These are phyloP conservation scores for Caryopteris hybrid DNA, from an alignment of 305 asterid species.

Conservation along the genomic window DNA sequence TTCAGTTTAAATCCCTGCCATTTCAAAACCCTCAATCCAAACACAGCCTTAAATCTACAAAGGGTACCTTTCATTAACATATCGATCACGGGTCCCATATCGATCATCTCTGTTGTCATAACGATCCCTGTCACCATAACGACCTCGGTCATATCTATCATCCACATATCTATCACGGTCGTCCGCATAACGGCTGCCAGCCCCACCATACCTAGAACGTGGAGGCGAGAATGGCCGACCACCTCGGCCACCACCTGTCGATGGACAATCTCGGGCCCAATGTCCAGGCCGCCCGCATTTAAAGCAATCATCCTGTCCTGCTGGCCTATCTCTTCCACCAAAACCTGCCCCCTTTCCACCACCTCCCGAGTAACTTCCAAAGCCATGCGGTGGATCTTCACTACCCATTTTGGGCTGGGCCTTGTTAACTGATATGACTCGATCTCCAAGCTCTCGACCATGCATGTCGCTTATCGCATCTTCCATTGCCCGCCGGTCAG, in stretches of 20 bases:
- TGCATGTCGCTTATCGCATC: slow-evolving; percentile 93
- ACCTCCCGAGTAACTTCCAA: slow-evolving; percentile 48
- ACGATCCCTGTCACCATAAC: slow-evolving; percentile 67
- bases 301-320: slow-evolving; percentile 95
- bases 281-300: slow-evolving; percentile 95
- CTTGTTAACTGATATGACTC: slow-evolving; percentile 84
- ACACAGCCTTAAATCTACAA: background rate
- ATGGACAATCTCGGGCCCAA: slow-evolving; percentile 97
- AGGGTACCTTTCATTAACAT: slow-evolving; percentile 57
- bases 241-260: slow-evolving; percentile 71
- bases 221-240: slow-evolving; percentile 64
- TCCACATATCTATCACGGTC: slow-evolving; percentile 72
- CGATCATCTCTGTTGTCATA: slow-evolving; percentile 55
- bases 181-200: slow-evolving; percentile 56
- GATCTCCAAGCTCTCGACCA: slow-evolving; percentile 85
- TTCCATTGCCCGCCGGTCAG: slow-evolving; percentile 87
- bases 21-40: background rate
- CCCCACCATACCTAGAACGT: slow-evolving; percentile 61
- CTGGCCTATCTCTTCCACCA: slow-evolving; percentile 68
- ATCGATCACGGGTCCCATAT: slow-evolving; percentile 75
- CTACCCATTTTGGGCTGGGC: slow-evolving; percentile 84
- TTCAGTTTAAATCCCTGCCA: background rate
- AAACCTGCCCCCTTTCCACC: slow-evolving; percentile 40
- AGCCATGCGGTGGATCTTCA: slow-evolving; percentile 65
- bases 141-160: slow-evolving; percentile 70